Conservation (phyloP, 78 protist species). For the Goniomonas avonlea region DNA sequence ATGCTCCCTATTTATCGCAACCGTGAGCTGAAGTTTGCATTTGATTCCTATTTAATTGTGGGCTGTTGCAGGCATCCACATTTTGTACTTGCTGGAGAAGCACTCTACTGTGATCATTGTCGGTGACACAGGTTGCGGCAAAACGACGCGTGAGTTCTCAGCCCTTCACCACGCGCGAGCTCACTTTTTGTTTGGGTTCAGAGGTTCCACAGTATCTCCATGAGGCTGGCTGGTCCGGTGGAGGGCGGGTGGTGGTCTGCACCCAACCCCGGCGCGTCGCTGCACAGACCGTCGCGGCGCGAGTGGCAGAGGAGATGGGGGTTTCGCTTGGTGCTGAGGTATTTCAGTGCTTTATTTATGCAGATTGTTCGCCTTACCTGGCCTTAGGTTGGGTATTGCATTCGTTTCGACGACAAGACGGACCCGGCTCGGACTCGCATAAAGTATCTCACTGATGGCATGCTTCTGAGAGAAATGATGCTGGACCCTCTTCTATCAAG, state of each 20-base stretch:
- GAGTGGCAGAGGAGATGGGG: constrained; percentile 86
- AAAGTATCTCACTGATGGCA: constrained; percentile 89
- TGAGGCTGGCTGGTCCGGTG: constrained; percentile 78
- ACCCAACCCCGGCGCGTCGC: constrained; percentile 98
- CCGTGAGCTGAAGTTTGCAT: not conserved
- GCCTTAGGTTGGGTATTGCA: constrained; percentile 69
- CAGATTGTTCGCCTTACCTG: not conserved
- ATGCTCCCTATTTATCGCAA: not conserved
- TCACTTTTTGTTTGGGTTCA: not conserved
- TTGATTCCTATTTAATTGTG: not conserved
- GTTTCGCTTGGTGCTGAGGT: not conserved
- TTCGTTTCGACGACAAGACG: constrained; percentile 77
- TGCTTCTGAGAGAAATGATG: constrained; percentile 63
- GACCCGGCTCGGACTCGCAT: constrained; percentile 46
- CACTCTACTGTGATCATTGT: constrained; percentile 47
- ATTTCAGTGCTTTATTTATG: not conserved
- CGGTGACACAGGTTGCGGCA: constrained; percentile 91
- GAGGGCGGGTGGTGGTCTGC: constrained; percentile 69
- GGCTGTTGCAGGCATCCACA: no score
- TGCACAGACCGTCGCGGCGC: constrained; percentile 89
- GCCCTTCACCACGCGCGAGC: not conserved
- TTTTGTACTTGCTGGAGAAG: constrained; percentile 34
- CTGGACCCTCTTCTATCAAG: constrained; percentile 53
- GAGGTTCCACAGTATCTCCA: constrained; percentile 50
- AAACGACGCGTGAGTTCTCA: constrained; percentile 80